Evolutionary conservation across 768 basidiomycete genomes (phyloP), one percentile per base, ranked within the genome.

Genomic region (Boletus rubroflammeus): DNA sequence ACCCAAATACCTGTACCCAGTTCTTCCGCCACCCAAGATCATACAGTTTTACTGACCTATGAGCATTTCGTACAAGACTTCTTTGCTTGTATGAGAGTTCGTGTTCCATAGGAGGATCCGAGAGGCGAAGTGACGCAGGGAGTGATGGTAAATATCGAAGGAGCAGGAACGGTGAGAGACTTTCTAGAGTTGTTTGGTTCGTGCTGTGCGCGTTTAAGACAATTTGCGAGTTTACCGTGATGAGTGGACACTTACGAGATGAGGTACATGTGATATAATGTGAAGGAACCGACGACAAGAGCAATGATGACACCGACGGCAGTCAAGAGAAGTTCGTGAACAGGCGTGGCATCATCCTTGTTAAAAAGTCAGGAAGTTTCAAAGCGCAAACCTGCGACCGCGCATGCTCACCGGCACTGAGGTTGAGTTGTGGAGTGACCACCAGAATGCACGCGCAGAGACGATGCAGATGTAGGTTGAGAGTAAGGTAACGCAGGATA

Each of bases 181-280:
- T 77, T 64, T 93, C 90, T 21, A 91, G 58, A 0, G 90, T 93
- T n/a, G 90, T 92, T 72, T 92, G 88, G 65, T 93, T 93, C 26
- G 85, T 90, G 34, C 89, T 91, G 55, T 32, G 50, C 31, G 23
- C 14, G 9, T 2, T 36, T 51, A 44, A 54, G 29, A 45, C 15
- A 14, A 19, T 3, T n/a, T 50, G 29, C 32, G 10, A 23, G 38
- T 39, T 13, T 21, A 58, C 23, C 6, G 26, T 13, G 26, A 35
- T 41, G 41, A 43, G 51, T 35, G 26, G 49, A 45, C 25, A 77
- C 88, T 63, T 63, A 88, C 87, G 78, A 78, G 41, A 85, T 80
- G 40, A 93, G 81, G 65, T 90, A 92, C 39, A 87, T 61, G 66
- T 93, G 90, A 60, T 90, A 93, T 46, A 72, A 66, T 31, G 83